Evolutionary conservation across 257 asterid genomes (phyloP), one percentile per base, ranked within the genome.

Genomic region (Handroanthus guayacan): DNA sequence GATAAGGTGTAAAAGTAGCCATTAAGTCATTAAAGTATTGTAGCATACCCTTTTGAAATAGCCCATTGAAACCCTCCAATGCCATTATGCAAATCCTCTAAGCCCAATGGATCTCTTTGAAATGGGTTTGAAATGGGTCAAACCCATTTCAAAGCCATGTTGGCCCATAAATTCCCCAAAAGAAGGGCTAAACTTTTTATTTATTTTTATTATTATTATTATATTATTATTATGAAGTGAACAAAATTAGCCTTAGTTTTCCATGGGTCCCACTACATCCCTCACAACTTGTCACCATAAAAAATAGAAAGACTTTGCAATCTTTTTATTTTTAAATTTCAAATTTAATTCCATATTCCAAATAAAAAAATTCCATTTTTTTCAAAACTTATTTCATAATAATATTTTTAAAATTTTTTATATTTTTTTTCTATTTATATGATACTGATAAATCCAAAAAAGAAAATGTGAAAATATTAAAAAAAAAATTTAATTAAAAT

Each of bases 271-370:
- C 77, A 69, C 48, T 55, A 69, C 69, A 50, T 57, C 38, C 50
- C 81, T 69, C 66, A 69, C 81, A 77, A 69, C 69, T 67, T 76
- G 80, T 44, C 74, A 76, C 80, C 80, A 67, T 67, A 56, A 65
- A 66, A 75, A 63, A 67, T 25, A 54, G 78, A 12, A 73, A 62
- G 54, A 61, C 14, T 73, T 55, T 48, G 38, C 48, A 61, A 48
- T 31, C 16, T 45, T 6, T 45, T 45, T 11, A 2, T 43, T 7
- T 60, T 45, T 52, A 14, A 0, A 20, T 25, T 73, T 47, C 12
- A 55, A 9, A 10, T 3, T 39, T 16, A 54, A 17, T 17, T 11
- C 54, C 10, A 20, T 12, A 43, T 1, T 56, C 11, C 9, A 71
- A 44, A 3, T 51, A 12, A 51, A 51, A 51, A 18, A 2, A 18